Percentiles rank a stretch among this genome's conserved stretches.
These are phyloP conservation scores for Prosopis cineraria DNA, from an alignment of 306 rosid genomes.

Conservation along the genomic window DNA sequence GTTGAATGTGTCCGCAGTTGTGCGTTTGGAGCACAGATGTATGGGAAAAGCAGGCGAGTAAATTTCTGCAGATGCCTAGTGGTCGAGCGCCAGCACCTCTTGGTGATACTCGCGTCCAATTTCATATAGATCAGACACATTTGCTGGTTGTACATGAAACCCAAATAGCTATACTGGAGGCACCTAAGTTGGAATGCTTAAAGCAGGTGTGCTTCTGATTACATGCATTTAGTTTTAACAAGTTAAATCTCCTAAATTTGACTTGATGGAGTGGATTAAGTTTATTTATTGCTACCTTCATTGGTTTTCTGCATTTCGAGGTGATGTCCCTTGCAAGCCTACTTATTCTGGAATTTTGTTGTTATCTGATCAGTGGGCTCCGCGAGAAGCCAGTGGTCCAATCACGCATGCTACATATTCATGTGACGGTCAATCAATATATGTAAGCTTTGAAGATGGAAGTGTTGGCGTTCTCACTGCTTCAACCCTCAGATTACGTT, in stretches of 20 bases:
- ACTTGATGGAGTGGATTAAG: background rate
- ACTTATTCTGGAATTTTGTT: constrained; percentile 28
- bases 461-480: constrained; percentile 86
- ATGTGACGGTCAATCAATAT: constrained; percentile 88
- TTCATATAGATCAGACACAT: constrained; percentile 89
- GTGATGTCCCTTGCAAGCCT: constrained; percentile 29
- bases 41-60: constrained; percentile 90
- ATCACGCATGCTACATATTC: constrained; percentile 96
- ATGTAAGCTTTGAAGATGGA: constrained; percentile 94
- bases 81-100: constrained; percentile 77
- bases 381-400: constrained; percentile 86
- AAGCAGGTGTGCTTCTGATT: constrained; percentile 68
- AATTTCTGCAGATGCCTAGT: constrained; percentile 68
- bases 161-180: constrained; percentile 92
- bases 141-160: constrained; percentile 92
- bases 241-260: background rate
- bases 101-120: constrained; percentile 92
- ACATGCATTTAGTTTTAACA: constrained; percentile 14
- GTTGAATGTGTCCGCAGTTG: constrained; percentile 55
- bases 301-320: constrained; percentile 29
- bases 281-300: constrained; percentile 20
- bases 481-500: constrained; percentile 77
- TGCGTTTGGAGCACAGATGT: constrained; percentile 97
- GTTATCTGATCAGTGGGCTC: constrained; percentile 56
- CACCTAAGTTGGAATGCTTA: constrained; percentile 86